These are phyloP conservation scores for Closterium sp. DNA, from an alignment of 139 green algal species.

Conservation along the genomic window DNA sequence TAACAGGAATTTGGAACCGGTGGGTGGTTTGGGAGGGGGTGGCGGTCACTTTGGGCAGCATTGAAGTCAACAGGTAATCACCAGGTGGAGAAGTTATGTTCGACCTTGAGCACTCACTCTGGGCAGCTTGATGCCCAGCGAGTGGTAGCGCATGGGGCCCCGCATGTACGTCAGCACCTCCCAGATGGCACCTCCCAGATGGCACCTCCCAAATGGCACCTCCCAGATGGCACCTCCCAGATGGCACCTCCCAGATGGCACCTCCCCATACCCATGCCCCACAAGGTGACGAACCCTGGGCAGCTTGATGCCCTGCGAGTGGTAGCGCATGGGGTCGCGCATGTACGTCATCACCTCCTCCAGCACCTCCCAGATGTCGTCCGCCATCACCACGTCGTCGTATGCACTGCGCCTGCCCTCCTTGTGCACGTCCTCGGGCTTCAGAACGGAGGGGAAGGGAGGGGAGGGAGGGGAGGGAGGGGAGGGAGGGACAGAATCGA, in stretches of 20 bases:
- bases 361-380: slow-evolving; percentile 10
- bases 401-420: neutral
- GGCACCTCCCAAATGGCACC: too few relatives aligned
- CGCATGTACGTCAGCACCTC: slow-evolving; percentile 3
- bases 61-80: too few relatives aligned
- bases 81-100: neutral
- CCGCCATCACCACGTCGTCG: slow-evolving; percentile 16
- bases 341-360: slow-evolving; percentile 25
- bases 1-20: neutral
- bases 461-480: too few relatives aligned
- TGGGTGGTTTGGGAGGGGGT: too few relatives aligned
- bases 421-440: slow-evolving; percentile 4
- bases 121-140: neutral
- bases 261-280: too few relatives aligned
- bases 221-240: too few relatives aligned
- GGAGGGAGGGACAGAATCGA: neutral
- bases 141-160: neutral
- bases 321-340: neutral
- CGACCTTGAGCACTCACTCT: neutral
- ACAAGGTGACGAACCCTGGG: slow-evolving; percentile 6
- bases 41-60: too few relatives aligned
- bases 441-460: neutral
- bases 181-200: slow-evolving; percentile 7
- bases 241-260: too few relatives aligned
- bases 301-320: slow-evolving; percentile 3